Conservation (phyloP, 2,329 filamentous ascomycete species). For the Fonsecaea nubica region DNA sequence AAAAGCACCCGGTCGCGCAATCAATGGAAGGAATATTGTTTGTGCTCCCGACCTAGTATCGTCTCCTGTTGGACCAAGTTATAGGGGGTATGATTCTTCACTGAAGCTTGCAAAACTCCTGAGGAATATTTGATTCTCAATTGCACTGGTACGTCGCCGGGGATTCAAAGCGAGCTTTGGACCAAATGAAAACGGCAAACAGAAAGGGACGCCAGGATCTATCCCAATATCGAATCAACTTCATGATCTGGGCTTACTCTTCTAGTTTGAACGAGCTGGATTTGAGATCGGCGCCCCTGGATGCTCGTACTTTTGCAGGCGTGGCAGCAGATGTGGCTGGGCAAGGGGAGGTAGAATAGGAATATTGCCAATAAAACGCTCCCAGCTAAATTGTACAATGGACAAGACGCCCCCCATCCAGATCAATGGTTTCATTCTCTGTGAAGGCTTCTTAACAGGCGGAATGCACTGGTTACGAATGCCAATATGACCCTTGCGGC, state of each 20-base stretch:
- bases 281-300: conserved; percentile 52
- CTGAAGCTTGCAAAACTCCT: background rate
- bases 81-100: background rate
- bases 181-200: conserved; percentile 44
- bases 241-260: conserved; percentile 45
- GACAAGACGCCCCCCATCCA: too few relatives aligned
- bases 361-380: conserved; percentile 57
- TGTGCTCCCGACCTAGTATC: too few relatives aligned
- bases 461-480: too few relatives aligned
- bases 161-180: conserved; percentile 43
- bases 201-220: conserved; percentile 51
- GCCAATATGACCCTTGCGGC: too few relatives aligned
- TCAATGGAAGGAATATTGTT: too few relatives aligned
- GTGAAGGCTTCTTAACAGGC: too few relatives aligned
- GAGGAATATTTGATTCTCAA: background rate
- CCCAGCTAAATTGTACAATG: conserved; percentile 40
- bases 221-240: conserved; percentile 48
- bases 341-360: conserved; percentile 53
- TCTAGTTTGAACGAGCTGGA: conserved; percentile 49
- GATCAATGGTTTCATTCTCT: too few relatives aligned
- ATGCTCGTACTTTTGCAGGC: conserved; percentile 52
- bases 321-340: conserved; percentile 51
- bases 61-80: too few relatives aligned
- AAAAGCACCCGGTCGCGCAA: too few relatives aligned
- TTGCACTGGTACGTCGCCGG: background rate